Evolutionary conservation across 2,329 filamentous ascomycete genomes (phyloP).

Genomic region (Talaromyces albobiverticillius): DNA sequence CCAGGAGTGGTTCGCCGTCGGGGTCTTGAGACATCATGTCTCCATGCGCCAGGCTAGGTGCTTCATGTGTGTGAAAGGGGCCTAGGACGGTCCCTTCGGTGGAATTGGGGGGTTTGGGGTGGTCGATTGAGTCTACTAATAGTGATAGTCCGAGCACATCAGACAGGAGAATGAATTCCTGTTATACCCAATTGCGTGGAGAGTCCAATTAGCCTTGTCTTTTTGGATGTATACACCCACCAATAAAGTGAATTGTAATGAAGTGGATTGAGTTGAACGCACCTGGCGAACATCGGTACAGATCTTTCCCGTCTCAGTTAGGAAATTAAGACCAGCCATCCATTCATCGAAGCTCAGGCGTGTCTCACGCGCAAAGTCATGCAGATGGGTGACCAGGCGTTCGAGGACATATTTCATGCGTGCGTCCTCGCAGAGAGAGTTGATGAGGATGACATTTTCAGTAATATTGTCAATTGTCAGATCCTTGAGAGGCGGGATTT

Average conservation of each 20-base stretch:
- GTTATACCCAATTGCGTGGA: slow-evolving; percentile 62
- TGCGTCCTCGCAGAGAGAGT: slow-evolving; percentile 64
- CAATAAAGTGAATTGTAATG: no score
- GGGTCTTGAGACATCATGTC: slow-evolving; percentile 42
- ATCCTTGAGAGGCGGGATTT: slow-evolving; percentile 56
- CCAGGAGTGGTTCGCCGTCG: slow-evolving; percentile 66
- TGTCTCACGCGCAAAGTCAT: slow-evolving; percentile 80
- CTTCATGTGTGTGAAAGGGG: slow-evolving; percentile 39
- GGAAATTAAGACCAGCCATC: slow-evolving; percentile 71
- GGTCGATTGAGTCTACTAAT: slow-evolving; percentile 78
- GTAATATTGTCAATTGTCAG: slow-evolving; percentile 79
- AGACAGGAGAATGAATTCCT: slow-evolving; percentile 15
- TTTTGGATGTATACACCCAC: slow-evolving; percentile 71
- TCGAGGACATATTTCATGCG: slow-evolving; percentile 71
- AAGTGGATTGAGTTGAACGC: no score
- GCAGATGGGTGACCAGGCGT: slow-evolving; percentile 70
- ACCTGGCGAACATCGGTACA: slow-evolving; percentile 69
- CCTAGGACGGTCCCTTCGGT: slow-evolving; percentile 81
- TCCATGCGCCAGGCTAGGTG: slow-evolving; percentile 8
- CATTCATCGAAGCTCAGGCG: slow-evolving; percentile 73
- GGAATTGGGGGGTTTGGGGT: slow-evolving; percentile 67
- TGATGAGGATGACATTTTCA: slow-evolving; percentile 70
- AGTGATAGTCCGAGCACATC: slow-evolving; percentile 77
- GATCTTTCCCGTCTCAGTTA: slow-evolving; percentile 70
- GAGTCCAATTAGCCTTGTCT: no score